These are phyloP conservation scores for Boletus sp. DNA, from an alignment of 768 basidiomycete genomes.

Conservation along the genomic window DNA sequence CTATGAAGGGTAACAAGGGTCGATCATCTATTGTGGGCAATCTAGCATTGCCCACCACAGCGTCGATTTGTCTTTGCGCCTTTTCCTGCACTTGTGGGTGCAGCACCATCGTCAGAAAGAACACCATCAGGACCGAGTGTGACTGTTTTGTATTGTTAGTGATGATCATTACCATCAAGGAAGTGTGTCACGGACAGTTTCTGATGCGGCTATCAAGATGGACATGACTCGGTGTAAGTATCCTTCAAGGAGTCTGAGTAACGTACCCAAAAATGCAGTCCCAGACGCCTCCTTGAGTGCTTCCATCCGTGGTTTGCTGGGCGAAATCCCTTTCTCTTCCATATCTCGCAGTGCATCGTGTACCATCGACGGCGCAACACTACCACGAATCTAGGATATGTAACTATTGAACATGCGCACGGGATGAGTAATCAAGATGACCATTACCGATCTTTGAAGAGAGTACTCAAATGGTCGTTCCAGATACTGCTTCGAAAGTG, in stretches of 20 bases:
- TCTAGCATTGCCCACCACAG: slow-evolving; percentile 2
- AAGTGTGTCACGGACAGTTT: not conserved
- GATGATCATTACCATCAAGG: not conserved
- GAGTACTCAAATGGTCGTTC: slow-evolving; percentile 1
- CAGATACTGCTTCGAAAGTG: not conserved
- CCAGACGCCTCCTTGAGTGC: slow-evolving; percentile 6
- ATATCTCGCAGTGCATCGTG: slow-evolving; percentile 1
- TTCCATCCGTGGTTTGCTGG: slow-evolving; percentile 1
- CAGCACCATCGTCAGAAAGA: slow-evolving; percentile 8
- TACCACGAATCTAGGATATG: not conserved
- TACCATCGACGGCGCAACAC: slow-evolving; percentile 1
- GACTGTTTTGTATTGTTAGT: not conserved
- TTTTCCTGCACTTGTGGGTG: slow-evolving; percentile 3
- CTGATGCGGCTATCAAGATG: not conserved
- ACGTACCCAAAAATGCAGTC: slow-evolving; percentile 9
- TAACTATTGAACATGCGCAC: not conserved
- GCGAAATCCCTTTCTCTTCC: not conserved
- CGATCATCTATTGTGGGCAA: slow-evolving; percentile 10
- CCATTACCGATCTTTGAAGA: slow-evolving; percentile 4
- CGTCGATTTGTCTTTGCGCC: slow-evolving; percentile 8
- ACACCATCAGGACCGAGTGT: not conserved
- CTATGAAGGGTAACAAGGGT: slow-evolving; percentile 4
- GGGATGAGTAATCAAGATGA: no score
- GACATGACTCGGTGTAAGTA: not conserved
- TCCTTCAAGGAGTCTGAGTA: not conserved